These are phyloP conservation scores for Pezicula carpinea DNA, from an alignment of 2,329 filamentous ascomycete genomes.

Conservation along the genomic window DNA sequence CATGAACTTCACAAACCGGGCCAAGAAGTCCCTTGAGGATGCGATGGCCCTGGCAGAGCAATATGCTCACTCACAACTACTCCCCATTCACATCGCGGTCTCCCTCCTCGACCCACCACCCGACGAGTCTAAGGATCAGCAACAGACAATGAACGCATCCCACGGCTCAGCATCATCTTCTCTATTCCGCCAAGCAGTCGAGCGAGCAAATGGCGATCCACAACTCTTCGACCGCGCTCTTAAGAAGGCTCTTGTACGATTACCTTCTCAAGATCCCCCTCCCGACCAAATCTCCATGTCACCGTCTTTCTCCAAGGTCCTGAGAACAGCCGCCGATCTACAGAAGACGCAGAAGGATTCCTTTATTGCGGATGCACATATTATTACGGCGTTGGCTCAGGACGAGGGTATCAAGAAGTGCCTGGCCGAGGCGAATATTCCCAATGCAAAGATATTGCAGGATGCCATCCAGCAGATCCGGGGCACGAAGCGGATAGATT, in stretches of 20 bases:
- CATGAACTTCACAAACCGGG: slow-evolving; percentile 92
- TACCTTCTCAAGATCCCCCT: slow-evolving; percentile 91
- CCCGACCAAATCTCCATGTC: slow-evolving; percentile 83
- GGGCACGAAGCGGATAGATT: slow-evolving; percentile 89
- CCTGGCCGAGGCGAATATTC: slow-evolving; percentile 82
- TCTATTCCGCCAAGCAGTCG: slow-evolving; percentile 92
- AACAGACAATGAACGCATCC: slow-evolving; percentile 59
- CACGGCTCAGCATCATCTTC: slow-evolving; percentile 58
- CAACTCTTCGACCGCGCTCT: slow-evolving; percentile 83
- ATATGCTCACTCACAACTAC: slow-evolving; percentile 86
- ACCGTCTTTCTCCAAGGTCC: slow-evolving; percentile 74
- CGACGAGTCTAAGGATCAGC: slow-evolving; percentile 77
- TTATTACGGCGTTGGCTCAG: slow-evolving; percentile 81
- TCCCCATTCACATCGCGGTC: slow-evolving; percentile 85
- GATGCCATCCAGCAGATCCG: slow-evolving; percentile 88
- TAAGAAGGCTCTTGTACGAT: slow-evolving; percentile 85
- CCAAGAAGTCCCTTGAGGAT: slow-evolving; percentile 83
- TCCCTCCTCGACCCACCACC: slow-evolving; percentile 71
- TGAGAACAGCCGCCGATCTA: slow-evolving; percentile 80
- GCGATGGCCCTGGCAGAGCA: slow-evolving; percentile 83
- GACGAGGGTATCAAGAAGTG: slow-evolving; percentile 69
- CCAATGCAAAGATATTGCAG: slow-evolving; percentile 85
- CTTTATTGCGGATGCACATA: slow-evolving; percentile 90
- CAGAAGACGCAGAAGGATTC: slow-evolving; percentile 98
- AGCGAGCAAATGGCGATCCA: slow-evolving; percentile 87